These are phyloP conservation scores for Naganishia antarctica DNA, from an alignment of 768 basidiomycete species.

Conservation along the genomic window DNA sequence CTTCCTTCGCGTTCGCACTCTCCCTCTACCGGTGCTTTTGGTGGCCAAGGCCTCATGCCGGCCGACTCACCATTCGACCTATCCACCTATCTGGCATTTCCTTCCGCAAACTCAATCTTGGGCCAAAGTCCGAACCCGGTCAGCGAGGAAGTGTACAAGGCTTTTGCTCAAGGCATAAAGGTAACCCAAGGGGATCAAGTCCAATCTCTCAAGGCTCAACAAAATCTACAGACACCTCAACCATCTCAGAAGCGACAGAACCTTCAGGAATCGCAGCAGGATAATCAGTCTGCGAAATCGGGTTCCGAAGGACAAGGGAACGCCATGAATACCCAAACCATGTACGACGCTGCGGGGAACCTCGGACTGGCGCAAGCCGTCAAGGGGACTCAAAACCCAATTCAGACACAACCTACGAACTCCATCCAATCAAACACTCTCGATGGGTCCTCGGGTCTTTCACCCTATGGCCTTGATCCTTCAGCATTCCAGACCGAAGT, in stretches of 20 bases:
- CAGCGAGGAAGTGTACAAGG: constrained; percentile 27
- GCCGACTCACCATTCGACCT: constrained; percentile 30
- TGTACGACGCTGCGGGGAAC: neutral
- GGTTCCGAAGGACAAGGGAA: neutral
- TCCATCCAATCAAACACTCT: neutral
- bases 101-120: constrained; percentile 19
- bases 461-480: constrained; percentile 40
- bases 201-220: constrained; percentile 17
- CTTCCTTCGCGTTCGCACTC: constrained; percentile 2
- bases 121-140: constrained; percentile 9
- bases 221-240: constrained; percentile 25
- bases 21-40: neutral
- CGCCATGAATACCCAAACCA: neutral
- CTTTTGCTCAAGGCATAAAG: constrained; percentile 40
- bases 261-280: constrained; percentile 22
- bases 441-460: constrained; percentile 4
- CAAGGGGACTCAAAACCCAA: constrained; percentile 18
- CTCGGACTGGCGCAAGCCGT: neutral
- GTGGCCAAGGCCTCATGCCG: neutral
- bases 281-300: constrained; percentile 13
- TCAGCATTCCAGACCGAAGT: constrained; percentile 45
- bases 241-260: constrained; percentile 18
- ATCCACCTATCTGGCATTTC: constrained; percentile 27
- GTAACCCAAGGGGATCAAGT: constrained; percentile 22
- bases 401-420: constrained; percentile 29